Percentiles rank a stretch among this genome's conserved stretches.
Conservation (phyloP, 23 red algal species). For the Gracilaria caudata region DNA sequence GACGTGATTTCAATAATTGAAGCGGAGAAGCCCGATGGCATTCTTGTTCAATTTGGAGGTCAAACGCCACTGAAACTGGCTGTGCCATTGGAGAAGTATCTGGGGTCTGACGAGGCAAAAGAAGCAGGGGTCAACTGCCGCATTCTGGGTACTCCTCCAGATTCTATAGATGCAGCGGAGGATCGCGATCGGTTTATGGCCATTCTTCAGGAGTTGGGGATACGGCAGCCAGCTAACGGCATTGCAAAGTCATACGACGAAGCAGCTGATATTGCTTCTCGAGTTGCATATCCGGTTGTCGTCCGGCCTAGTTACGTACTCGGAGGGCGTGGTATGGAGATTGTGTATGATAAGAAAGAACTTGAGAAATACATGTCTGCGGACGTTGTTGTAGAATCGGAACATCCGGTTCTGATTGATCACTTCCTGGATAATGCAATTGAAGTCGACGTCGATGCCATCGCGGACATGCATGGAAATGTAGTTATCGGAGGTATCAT, state of each 20-base stretch:
- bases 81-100: conserved; percentile 86
- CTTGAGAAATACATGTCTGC: conserved; percentile 93
- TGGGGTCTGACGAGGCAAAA: conserved; percentile 83
- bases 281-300: conserved; percentile 94
- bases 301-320: conserved; percentile 97
- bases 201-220: conserved; percentile 89
- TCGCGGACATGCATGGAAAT: conserved; percentile 85
- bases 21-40: conserved; percentile 92
- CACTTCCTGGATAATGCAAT: conserved; percentile 94
- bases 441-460: conserved; percentile 98
- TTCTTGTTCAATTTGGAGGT: conserved; percentile 96
- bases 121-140: conserved; percentile 71
- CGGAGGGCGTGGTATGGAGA: conserved; percentile 99
- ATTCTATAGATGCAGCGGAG: conserved; percentile 96
- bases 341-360: conserved; percentile 85
- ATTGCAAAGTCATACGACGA: conserved; percentile 86
- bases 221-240: conserved; percentile 94
- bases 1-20: conserved; percentile 95
- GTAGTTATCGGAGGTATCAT: conserved; percentile 99
- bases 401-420: conserved; percentile 98
- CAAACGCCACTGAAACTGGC: conserved; percentile 98
- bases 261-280: conserved; percentile 70
- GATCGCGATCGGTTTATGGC: conserved; percentile 94
- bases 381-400: conserved; percentile 95
- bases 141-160: conserved; percentile 94